These are phyloP conservation scores for Fusarium kyushuense DNA, from an alignment of 2,329 filamentous ascomycete genomes.

Conservation along the genomic window DNA sequence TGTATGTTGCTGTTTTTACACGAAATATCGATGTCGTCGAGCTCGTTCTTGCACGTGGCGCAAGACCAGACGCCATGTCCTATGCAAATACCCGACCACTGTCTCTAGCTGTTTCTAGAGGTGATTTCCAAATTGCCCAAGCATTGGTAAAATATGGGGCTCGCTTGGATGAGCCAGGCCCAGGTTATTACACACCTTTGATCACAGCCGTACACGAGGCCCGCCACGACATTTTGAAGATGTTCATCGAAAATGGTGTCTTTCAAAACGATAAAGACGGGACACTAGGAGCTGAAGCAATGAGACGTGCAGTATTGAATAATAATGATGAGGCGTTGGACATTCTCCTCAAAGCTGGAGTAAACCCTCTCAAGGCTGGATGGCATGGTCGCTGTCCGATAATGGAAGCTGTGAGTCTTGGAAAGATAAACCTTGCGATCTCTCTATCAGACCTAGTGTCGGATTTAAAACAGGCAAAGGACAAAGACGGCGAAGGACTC, in stretches of 20 bases:
- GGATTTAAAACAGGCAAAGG: neutral
- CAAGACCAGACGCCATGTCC: neutral
- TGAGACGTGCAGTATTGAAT: neutral
- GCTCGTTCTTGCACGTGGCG: slow-evolving; percentile 1
- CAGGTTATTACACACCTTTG: neutral
- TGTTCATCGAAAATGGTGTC: slow-evolving; percentile 4
- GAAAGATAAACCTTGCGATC: neutral
- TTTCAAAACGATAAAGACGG: neutral
- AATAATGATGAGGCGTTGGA: neutral
- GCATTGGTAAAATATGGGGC: neutral
- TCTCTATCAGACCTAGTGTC: neutral
- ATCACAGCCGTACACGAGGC: neutral
- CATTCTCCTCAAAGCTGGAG: slow-evolving; percentile 8
- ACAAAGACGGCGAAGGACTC: neutral
- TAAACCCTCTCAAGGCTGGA: neutral
- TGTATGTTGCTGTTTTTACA: neutral
- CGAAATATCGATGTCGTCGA: neutral
- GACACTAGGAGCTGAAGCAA: neutral
- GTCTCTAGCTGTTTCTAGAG: neutral
- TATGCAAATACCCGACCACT: neutral
- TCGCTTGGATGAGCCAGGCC: neutral
- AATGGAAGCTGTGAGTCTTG: neutral
- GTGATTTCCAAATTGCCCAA: neutral
- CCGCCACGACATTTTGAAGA: neutral
- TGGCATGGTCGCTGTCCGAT: neutral